Evolutionary conservation across 192 early-diverging fungal genomes (phyloP).

Genomic region (Mortierella hygrophila): DNA sequence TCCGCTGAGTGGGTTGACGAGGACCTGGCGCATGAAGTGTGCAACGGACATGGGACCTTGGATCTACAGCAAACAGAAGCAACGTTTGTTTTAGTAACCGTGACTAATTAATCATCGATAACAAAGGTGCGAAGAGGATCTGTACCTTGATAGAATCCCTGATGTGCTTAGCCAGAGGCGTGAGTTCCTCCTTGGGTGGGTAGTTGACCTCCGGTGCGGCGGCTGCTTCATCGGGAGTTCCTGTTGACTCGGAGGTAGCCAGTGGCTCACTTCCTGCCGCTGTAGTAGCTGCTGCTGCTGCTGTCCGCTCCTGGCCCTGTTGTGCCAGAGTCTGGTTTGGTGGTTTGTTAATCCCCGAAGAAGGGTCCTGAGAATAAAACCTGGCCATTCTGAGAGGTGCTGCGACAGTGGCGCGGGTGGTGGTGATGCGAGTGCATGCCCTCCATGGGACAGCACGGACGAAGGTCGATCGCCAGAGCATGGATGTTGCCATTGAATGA

Average conservation of each 20-base stretch:
- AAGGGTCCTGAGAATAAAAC: conserved; percentile 21
- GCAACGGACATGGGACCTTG: conserved; percentile 83
- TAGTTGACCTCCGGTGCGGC: not conserved
- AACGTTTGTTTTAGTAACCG: not conserved
- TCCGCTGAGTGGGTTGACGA: conserved; percentile 89
- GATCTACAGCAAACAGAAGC: conserved; percentile 39
- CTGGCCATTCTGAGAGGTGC: not conserved
- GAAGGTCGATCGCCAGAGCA: conserved; percentile 30
- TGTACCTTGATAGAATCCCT: conserved; percentile 67
- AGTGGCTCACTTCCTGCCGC: not conserved
- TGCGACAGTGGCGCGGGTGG: not conserved
- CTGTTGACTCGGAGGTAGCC: not conserved
- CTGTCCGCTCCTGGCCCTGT: not conserved
- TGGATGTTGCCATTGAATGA: not conserved
- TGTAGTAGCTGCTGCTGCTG: not conserved
- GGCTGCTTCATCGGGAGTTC: not conserved
- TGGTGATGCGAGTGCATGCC: conserved; percentile 9
- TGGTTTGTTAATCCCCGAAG: not conserved
- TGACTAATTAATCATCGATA: not conserved
- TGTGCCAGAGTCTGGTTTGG: not conserved
- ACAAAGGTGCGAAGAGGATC: not conserved
- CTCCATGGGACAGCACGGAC: conserved; percentile 13
- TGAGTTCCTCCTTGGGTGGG: conserved; percentile 64
- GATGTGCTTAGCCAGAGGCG: conserved; percentile 70
- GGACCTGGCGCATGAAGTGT: conserved; percentile 90